These are phyloP conservation scores for Podospora appendiculata DNA, from an alignment of 495 filamentous ascomycete species.

Conservation along the genomic window DNA sequence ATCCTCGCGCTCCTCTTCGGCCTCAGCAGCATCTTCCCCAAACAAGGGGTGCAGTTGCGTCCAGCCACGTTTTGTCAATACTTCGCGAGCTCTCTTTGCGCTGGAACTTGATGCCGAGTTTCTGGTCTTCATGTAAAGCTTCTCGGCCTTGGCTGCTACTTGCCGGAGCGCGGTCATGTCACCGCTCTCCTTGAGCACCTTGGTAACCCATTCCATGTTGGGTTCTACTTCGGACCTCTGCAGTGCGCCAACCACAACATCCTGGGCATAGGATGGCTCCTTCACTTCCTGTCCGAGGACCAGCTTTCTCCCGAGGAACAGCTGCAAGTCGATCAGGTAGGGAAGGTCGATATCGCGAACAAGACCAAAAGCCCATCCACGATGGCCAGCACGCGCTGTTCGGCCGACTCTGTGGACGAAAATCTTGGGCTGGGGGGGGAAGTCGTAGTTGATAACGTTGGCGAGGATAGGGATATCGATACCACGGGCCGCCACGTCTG, in stretches of 20 bases:
- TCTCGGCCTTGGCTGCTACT: constrained; percentile 84
- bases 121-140: constrained; percentile 80
- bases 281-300: constrained; percentile 54
- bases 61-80: constrained; percentile 62
- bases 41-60: constrained; percentile 69
- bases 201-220: constrained; percentile 69
- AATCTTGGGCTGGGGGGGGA: constrained; percentile 92
- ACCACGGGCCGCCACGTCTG: constrained; percentile 92
- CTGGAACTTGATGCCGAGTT: constrained; percentile 83
- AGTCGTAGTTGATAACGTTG: constrained; percentile 98
- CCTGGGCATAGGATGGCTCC: constrained; percentile 63
- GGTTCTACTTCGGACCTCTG: constrained; percentile 61
- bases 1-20: constrained; percentile 64
- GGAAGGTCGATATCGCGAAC: constrained; percentile 77
- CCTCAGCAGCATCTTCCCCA: constrained; percentile 50
- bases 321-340: constrained; percentile 89
- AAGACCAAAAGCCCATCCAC: constrained; percentile 92
- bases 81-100: constrained; percentile 72
- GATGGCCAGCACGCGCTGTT: constrained; percentile 84
- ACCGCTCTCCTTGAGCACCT: constrained; percentile 61
- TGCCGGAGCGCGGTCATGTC: constrained; percentile 63
- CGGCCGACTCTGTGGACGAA: constrained; percentile 95
- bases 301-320: constrained; percentile 79
- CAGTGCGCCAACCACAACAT: constrained; percentile 71
- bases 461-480: constrained; percentile 95